phyloP scores from a whole-genome alignment of 139 green algal species.

The Chlorokybus atmophyticus region DNA sequence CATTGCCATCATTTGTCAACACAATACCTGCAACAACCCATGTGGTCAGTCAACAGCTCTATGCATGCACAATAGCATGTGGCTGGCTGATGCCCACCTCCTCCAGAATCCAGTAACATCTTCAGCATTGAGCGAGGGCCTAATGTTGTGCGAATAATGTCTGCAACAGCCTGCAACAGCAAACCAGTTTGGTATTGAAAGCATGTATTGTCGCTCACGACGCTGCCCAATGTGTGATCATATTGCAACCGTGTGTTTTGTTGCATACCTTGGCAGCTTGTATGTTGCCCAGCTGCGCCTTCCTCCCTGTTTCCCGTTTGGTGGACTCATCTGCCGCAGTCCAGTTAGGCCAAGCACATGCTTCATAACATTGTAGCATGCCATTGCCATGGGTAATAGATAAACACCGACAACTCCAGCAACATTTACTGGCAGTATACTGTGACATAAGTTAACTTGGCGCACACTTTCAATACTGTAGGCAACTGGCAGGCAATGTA shows the following conservation, averaged over 20 bases:
- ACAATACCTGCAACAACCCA: slow-evolving; percentile 62
- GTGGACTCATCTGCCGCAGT: slow-evolving; percentile 46
- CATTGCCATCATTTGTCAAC: slow-evolving; percentile 96
- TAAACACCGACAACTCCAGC: too few species aligned
- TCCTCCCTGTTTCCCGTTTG: slow-evolving; percentile 84
- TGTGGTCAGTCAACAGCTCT: neutral
- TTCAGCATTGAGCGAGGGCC: slow-evolving; percentile 95
- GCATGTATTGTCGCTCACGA: neutral
- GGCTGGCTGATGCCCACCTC: slow-evolving; percentile 36
- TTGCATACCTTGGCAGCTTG: slow-evolving; percentile 79
- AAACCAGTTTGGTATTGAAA: neutral
- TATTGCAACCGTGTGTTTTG: too few species aligned
- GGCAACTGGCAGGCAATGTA: too few species aligned
- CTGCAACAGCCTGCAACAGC: slow-evolving; percentile 57
- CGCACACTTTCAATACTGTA: too few species aligned
- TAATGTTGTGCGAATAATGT: slow-evolving; percentile 95
- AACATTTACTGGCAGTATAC: too few species aligned
- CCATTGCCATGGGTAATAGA: too few species aligned
- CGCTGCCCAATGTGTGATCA: neutral
- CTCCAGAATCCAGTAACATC: slow-evolving; percentile 95
- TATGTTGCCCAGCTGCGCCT: slow-evolving; percentile 92
- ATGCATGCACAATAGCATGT: neutral
- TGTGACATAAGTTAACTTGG: too few species aligned
- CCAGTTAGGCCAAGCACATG: too few species aligned
- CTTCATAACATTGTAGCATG: too few species aligned